These are phyloP conservation scores for Plasmodium yoelii DNA, from an alignment of 169 alveolate genomes.

Conservation along the genomic window DNA sequence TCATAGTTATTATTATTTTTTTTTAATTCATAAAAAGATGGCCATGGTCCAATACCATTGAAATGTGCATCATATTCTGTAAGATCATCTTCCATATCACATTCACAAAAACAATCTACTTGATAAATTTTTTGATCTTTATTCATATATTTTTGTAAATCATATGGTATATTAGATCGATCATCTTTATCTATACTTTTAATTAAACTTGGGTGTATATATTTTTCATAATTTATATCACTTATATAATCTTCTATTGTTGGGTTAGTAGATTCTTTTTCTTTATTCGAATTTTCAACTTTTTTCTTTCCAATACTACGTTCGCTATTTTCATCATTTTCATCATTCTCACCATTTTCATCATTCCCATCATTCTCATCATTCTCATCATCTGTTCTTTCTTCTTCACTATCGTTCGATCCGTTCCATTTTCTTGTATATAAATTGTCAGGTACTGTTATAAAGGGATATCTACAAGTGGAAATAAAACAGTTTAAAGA, in stretches of 20 bases:
- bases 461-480: conserved; percentile 40
- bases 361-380: too few relatives aligned
- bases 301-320: conserved; percentile 20
- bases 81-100: conserved; percentile 76
- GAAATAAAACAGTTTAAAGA: not conserved
- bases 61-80: conserved; percentile 82
- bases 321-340: not conserved
- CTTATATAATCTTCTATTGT: conserved; percentile 73
- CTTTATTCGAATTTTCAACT: conserved; percentile 15
- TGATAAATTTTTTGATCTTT: conserved; percentile 22
- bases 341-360: too few relatives aligned
- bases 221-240: conserved; percentile 21
- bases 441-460: conserved; percentile 35
- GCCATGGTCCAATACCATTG: conserved; percentile 86
- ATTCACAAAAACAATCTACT: conserved; percentile 56
- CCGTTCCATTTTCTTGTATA: conserved; percentile 13
- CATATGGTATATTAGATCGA: conserved; percentile 49
- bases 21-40: conserved; percentile 63
- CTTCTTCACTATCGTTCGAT: not conserved
- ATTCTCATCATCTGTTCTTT: not conserved
- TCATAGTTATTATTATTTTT: conserved; percentile 67
- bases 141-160: not conserved
- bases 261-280: conserved; percentile 23
- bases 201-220: conserved; percentile 37
- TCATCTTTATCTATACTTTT: conserved; percentile 71